Evolutionary conservation across 129 eudicot species (phyloP).

Genomic region (Helichrysum umbraculigerum): DNA sequence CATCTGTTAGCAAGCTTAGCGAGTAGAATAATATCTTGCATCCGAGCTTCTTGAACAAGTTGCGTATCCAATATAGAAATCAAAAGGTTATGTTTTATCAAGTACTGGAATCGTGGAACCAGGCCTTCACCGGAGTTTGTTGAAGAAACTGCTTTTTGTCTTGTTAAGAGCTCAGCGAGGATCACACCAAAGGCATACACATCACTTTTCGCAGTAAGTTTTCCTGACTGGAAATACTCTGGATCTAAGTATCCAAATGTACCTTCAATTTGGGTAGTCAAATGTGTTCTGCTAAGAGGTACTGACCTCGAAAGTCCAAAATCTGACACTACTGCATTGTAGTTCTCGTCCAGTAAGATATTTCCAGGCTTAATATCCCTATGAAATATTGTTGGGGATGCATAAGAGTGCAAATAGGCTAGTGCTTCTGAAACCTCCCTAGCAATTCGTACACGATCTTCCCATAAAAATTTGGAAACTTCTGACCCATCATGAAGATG

Average conservation of each 20-base stretch:
- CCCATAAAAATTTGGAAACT: slow-evolving; percentile 35
- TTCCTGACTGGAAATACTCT: not conserved
- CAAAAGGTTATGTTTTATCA: slow-evolving; percentile 18
- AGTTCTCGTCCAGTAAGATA: too few relatives aligned
- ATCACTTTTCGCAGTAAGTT: slow-evolving; percentile 46
- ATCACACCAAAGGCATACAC: slow-evolving; percentile 47
- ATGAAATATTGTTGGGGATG: slow-evolving; percentile 2
- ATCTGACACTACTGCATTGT: too few relatives aligned
- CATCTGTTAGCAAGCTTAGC: slow-evolving; percentile 32
- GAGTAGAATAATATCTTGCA: slow-evolving; percentile 21
- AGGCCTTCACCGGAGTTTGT: slow-evolving; percentile 15
- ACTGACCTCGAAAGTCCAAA: not conserved
- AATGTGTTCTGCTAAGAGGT: too few relatives aligned
- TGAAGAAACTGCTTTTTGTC: slow-evolving; percentile 18
- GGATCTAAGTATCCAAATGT: too few relatives aligned
- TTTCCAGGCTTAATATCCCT: too few relatives aligned
- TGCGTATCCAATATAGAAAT: slow-evolving; percentile 26
- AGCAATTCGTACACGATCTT: slow-evolving; percentile 31
- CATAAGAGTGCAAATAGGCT: slow-evolving; percentile 36
- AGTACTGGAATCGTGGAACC: slow-evolving; percentile 20
- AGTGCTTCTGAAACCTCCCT: slow-evolving; percentile 42
- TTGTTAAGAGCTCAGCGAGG: slow-evolving; percentile 38
- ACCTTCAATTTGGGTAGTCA: too few relatives aligned
- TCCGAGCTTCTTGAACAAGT: slow-evolving; percentile 23
- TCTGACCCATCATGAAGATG: slow-evolving; percentile 31